phyloP scores from a whole-genome alignment of 1,284 basidiomycete species.

The Termitomyces sp. region DNA sequence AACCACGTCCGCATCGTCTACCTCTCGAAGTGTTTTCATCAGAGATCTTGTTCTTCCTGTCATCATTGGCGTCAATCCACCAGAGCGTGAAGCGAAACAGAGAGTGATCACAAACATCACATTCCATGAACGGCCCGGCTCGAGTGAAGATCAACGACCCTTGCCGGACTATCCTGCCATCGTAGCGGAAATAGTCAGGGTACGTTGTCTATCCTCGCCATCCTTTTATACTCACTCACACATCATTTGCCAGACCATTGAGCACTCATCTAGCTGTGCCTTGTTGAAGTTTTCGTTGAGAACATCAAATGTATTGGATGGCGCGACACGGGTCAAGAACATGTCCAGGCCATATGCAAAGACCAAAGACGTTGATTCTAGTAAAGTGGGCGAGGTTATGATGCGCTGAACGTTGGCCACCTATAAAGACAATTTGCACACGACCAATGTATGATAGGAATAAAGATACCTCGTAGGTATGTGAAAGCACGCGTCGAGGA shows the following conservation, averaged over 20 bases:
- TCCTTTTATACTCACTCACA: background rate
- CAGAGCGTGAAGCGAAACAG: conserved; percentile 46
- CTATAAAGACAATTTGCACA: conserved; percentile 28
- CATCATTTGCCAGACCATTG: conserved; percentile 28
- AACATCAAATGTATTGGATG: conserved; percentile 92
- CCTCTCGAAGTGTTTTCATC: conserved; percentile 28
- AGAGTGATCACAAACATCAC: conserved; percentile 38
- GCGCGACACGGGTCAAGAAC: conserved; percentile 79
- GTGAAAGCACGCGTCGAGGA: conserved; percentile 72
- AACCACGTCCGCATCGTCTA: conserved; percentile 8
- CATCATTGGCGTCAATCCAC: conserved; percentile 49
- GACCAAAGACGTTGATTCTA: conserved; percentile 91
- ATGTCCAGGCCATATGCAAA: conserved; percentile 85
- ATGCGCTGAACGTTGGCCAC: conserved; percentile 65
- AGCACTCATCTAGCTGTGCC: conserved; percentile 59
- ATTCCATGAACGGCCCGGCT: conserved; percentile 26
- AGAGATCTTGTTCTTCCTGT: conserved; percentile 34
- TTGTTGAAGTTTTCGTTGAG: conserved; percentile 92
- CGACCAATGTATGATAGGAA: background rate
- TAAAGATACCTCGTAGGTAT: conserved; percentile 59
- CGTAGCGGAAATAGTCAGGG: conserved; percentile 27
- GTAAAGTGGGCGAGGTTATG: conserved; percentile 73
- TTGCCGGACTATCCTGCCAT: conserved; percentile 30
- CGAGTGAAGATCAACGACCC: background rate
- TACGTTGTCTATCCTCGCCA: conserved; percentile 12